Conservation (phyloP, 176 grass and related monocot genomes). For the maize (Zea mays) region Zm-B73-REFERENCE-NAM-5.0 NC_050101.1:170856001-170856500, state of each 20-base stretch:
- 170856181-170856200: conserved; percentile 50
- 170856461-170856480: conserved; percentile 38
- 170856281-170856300: not conserved
- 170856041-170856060: conserved; percentile 52
- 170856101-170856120: conserved; percentile 12
- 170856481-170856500: conserved; percentile 6
- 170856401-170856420: conserved; percentile 69
- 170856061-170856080: conserved; percentile 66
- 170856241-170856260: conserved; percentile 65
- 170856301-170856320: conserved; percentile 13
- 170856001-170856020: conserved; percentile 50
- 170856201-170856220: conserved; percentile 75
- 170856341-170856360: conserved; percentile 32
- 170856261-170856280: conserved; percentile 18
- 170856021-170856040: conserved; percentile 51
- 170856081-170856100: conserved; percentile 7
- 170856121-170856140: not conserved
- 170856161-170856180: not conserved
- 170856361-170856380: conserved; percentile 60
- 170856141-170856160: not conserved
- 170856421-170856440: conserved; percentile 70
- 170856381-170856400: conserved; percentile 49
- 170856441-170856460: conserved; percentile 65
- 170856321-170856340: not conserved
- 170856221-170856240: conserved; percentile 69